These are phyloP conservation scores for Eucalyptus tenuipes DNA, from an alignment of 345 rosid genomes.

Conservation along the genomic window DNA sequence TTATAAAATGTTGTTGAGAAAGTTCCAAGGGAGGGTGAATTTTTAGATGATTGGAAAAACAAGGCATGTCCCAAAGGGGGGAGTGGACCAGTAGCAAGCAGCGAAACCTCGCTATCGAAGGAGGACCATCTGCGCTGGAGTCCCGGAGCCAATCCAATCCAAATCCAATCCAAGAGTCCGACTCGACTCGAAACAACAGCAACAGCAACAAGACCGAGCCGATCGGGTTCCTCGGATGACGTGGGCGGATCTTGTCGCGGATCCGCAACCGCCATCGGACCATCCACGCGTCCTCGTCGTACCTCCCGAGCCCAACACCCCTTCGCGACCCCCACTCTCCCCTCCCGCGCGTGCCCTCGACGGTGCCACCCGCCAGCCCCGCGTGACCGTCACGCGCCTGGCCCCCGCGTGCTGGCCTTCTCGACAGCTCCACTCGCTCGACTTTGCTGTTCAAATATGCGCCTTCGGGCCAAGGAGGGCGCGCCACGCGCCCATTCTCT, in stretches of 20 bases:
- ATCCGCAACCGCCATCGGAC: background rate
- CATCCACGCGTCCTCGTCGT: background rate
- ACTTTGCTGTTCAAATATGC: background rate
- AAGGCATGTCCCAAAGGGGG: background rate
- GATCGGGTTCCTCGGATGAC: background rate
- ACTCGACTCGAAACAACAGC: background rate
- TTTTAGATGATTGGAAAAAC: background rate
- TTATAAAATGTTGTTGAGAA: background rate
- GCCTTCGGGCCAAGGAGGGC: background rate
- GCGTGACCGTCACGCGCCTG: background rate
- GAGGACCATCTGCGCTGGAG: background rate
- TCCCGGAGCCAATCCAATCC: background rate
- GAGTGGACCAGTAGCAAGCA: background rate
- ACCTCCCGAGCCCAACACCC: background rate
- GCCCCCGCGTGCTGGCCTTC: background rate
- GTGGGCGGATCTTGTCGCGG: background rate
- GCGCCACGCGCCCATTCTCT: slow-evolving; percentile 1
- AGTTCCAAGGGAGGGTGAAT: background rate
- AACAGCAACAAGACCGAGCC: background rate
- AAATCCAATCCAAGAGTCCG: background rate
- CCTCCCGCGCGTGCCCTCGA: background rate
- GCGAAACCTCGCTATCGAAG: background rate
- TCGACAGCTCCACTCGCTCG: background rate
- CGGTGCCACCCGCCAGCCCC: background rate
- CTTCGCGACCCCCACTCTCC: background rate